Conservation (phyloP, 106 monocot genomes). For the Posidonia australis region DNA sequence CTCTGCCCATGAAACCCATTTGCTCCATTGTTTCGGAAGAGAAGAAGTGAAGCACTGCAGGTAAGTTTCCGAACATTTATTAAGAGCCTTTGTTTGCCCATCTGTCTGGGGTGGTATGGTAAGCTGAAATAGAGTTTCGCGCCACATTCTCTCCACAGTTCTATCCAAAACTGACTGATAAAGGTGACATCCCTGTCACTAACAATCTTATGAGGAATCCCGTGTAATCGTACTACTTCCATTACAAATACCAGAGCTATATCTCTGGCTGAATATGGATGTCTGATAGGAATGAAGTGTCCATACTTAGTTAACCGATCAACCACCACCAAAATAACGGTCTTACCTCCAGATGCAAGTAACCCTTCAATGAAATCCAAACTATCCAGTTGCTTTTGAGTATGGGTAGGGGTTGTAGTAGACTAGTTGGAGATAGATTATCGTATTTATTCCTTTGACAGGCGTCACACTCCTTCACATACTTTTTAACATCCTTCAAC, state of each 20-base stretch:
- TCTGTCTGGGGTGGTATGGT: constrained; percentile 3
- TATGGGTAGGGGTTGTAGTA: no score
- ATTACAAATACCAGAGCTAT: not conserved
- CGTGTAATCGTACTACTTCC: not conserved
- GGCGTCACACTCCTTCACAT: no score
- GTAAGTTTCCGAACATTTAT: not conserved
- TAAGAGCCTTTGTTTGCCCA: not conserved
- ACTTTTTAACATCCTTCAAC: no score
- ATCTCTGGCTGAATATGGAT: not conserved
- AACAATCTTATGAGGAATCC: no score
- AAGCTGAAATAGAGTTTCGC: not conserved
- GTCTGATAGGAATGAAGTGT: no score
- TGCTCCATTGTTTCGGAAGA: not conserved
- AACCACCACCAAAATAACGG: no score
- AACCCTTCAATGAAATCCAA: no score
- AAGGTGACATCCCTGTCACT: not conserved
- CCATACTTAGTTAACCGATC: no score
- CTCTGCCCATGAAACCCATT: not conserved
- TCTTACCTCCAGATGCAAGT: no score
- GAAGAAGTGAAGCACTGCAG: not conserved
- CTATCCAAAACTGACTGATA: not conserved
- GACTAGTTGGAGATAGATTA: no score
- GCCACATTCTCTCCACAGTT: not conserved
- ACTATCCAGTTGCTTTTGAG: no score
- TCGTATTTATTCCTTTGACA: no score